Evolutionary conservation across 495 filamentous ascomycete species (phyloP), one percentile per base, ranked within the genome.

Genomic region (Aspergillus affinis): DNA sequence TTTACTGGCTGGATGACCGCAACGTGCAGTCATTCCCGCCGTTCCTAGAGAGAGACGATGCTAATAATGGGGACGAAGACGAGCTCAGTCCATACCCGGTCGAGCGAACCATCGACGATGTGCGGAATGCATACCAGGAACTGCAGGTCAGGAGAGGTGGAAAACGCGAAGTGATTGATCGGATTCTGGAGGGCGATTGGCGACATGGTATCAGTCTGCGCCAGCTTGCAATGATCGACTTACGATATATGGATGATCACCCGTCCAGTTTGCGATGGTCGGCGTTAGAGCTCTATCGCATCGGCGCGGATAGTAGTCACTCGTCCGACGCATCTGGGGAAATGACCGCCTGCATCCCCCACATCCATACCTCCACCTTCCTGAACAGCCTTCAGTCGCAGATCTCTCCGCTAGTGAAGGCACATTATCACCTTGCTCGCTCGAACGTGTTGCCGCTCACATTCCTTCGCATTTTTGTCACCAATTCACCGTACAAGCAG

Each of bases 151-250:
- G 83, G 21, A 92, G 88, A 65, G 89, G 89, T 4, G 83, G 81
- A 10, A 90, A 87, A 63, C 79, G 86, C 50, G 91, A 96, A 67
- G 82, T 93, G 5, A 75, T 90, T 7, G 89, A 91, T 64, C 81
- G 90, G 29, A 87, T 96, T 45, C 63, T 89, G 0, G 87, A 92
- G 58, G 89, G 89, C 48, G 91, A 96, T 69, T 96, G 91, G 90
- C 80, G 90, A 20, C 81, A 86, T 53, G 91, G 91, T 1, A 75
- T 95, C 20, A 87, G 82, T 1, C 73, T 96, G 17, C 90, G 88
- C 61, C 89, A 92, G 67, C 77, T 93, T 4, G 90, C 89, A 51
- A 92, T 91, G 81, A 86, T 87, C 17, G 91, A 95, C 64, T 73
- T 91, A 15, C 88, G 89, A 60, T 78, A 90, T 67, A 77, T 93